Base-by-base conservation (phyloP, 257 asterid genomes). In the Nicotiana attenuata region DNA sequence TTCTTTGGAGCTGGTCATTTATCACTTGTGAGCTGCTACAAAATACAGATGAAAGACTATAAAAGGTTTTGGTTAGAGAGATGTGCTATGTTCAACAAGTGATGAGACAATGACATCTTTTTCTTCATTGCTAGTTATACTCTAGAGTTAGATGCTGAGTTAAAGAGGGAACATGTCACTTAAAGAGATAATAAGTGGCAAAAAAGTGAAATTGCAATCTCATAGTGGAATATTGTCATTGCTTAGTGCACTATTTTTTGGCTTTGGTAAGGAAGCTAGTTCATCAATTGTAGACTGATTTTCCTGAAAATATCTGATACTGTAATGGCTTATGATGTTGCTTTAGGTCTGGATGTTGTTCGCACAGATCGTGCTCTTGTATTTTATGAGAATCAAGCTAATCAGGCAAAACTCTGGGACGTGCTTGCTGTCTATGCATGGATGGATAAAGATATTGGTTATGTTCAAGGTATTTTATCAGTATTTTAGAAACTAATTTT, bases 391-490 rank as follows among this genome's bases (percentile, higher is more conserved):
- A 85, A 61, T 81, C 93, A 92, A 88, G 91, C 88, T 85, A 95
- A 95, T 85, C 94, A 85, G 85, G 99, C 93, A 76, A 92, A 89
- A 88, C 94, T 95, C 80, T 95, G 97, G 97, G 97, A 93, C 82
- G 84, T 93, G 82, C 98, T 95, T 81, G 87, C 97, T 66, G 90
- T 95, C 53, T 95, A 95, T 87, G 92, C 98, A 82, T 95, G 99
- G 99, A 81, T 92, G 85, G 99, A 95, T 87, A 88, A 89, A 80
- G 99, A 95, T 87, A 93, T 95, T 91, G 98, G 97, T 88, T 95
- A 92, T 83, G 99, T 95, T 88, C 99, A 95, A 93, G 99, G 99
- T 95, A 89, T 82, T 71, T 53, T 83, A 71, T 82, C 69, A 53
- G 60, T 65, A 57, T 83, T 66, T 22, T 66, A 20, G 66, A 81